These are phyloP conservation scores for Xylariaceae sp. DNA, from an alignment of 2,329 filamentous ascomycete species.

Conservation along the genomic window DNA sequence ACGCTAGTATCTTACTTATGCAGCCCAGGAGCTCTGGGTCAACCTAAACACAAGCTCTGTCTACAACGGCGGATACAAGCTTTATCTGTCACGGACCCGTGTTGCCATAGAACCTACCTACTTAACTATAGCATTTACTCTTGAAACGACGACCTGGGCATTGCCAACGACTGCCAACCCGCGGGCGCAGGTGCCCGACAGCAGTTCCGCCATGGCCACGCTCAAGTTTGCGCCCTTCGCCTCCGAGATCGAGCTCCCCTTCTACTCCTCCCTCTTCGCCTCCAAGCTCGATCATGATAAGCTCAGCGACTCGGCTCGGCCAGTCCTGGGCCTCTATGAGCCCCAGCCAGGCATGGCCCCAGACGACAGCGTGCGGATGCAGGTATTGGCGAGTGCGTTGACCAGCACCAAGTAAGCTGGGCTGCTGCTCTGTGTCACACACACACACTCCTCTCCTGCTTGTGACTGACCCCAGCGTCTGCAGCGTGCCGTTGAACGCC, in stretches of 20 bases:
- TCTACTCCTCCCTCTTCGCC: constrained; percentile 86
- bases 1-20: too few relatives aligned
- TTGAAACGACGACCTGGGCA: too few relatives aligned
- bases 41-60: too few relatives aligned
- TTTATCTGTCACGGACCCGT: too few relatives aligned
- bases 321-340: constrained; percentile 83
- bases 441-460: constrained; percentile 1
- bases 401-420: constrained; percentile 68
- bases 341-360: constrained; percentile 64
- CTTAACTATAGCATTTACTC: too few relatives aligned
- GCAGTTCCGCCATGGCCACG: too few relatives aligned
- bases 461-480: constrained; percentile 12
- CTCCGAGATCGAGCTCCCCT: constrained; percentile 90
- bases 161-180: too few relatives aligned
- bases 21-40: too few relatives aligned
- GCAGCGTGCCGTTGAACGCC: constrained; percentile 59
- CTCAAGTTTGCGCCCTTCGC: constrained; percentile 78
- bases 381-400: constrained; percentile 80
- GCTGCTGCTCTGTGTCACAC: constrained; percentile 3
- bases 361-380: constrained; percentile 77
- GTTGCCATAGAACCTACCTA: too few relatives aligned
- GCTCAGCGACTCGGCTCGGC: constrained; percentile 85
- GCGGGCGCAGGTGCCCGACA: too few relatives aligned
- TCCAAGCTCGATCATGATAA: constrained; percentile 96
- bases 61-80: too few relatives aligned